Percentiles rank a stretch among this genome's conserved stretches.
These are phyloP conservation scores for Taphrina communis DNA, from an alignment of 1,139 yeast species.

Conservation along the genomic window DNA sequence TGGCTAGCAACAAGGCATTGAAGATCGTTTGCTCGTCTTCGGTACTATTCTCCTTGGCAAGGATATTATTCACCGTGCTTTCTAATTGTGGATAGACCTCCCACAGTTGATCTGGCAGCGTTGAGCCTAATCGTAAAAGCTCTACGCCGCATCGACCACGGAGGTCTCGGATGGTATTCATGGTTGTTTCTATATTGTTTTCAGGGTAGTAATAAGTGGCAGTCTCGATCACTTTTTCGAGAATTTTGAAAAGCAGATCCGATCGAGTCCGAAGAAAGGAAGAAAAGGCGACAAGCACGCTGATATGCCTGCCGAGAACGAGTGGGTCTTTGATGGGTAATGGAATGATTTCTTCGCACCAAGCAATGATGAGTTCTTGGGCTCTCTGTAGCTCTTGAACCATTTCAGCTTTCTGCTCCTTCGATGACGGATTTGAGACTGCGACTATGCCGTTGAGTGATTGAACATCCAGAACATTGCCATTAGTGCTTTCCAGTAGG, in stretches of 20 bases:
- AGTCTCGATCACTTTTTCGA: constrained; percentile 84
- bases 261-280: constrained; percentile 77
- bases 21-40: constrained; percentile 40
- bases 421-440: neutral
- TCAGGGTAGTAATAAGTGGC: constrained; percentile 85
- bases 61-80: constrained; percentile 38
- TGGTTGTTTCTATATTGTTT: constrained; percentile 58
- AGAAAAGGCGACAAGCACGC: constrained; percentile 95
- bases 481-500: constrained; percentile 5
- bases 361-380: constrained; percentile 18
- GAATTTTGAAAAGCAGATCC: constrained; percentile 71
- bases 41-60: constrained; percentile 27
- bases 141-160: constrained; percentile 95
- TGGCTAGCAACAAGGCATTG: constrained; percentile 75
- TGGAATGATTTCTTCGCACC: constrained; percentile 39
- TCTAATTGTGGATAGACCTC: constrained; percentile 43
- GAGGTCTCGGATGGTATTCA: constrained; percentile 82
- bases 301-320: constrained; percentile 81
- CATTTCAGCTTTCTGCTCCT: constrained; percentile 11
- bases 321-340: constrained; percentile 82
- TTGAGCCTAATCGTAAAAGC: constrained; percentile 51
- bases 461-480: neutral
- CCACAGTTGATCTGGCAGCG: constrained; percentile 44
- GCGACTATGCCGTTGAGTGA: constrained; percentile 12
- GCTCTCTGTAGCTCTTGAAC: constrained; percentile 2